Conservation (phyloP, 176 grass and related monocot genomes). For the Cymbopogon citratus region DNA sequence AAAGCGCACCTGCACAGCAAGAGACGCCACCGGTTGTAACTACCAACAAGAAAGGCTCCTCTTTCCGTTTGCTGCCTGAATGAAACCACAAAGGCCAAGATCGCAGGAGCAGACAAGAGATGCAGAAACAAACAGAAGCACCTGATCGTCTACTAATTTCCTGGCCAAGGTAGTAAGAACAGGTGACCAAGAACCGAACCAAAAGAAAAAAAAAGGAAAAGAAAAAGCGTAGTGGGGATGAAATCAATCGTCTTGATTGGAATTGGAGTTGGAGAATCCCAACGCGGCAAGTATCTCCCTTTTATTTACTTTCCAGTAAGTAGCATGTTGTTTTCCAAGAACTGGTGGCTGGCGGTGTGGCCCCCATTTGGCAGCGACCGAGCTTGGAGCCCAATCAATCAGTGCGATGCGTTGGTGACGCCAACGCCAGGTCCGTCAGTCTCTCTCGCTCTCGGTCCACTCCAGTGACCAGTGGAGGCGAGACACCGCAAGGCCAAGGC, state of each 20-base stretch:
- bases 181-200: not conserved
- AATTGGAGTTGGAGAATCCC: constrained; percentile 14
- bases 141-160: not conserved
- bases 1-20: constrained; percentile 11
- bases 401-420: not conserved
- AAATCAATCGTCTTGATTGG: not conserved
- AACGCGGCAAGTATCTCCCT: constrained; percentile 16
- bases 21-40: not conserved
- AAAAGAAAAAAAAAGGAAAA: not conserved
- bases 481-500: not conserved
- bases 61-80: not conserved
- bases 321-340: not conserved
- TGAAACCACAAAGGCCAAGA: not conserved
- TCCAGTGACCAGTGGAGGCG: not conserved
- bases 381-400: constrained; percentile 2
- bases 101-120: not conserved
- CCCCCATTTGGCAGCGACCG: constrained; percentile 5
- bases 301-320: not conserved
- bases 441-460: not conserved
- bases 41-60: not conserved
- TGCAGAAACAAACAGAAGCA: no score
- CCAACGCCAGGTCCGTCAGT: not conserved
- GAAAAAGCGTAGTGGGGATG: not conserved
- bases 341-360: not conserved
- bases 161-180: not conserved